phyloP scores from a whole-genome alignment of 768 basidiomycete species.

The Boletus vermiculosoides region DNA sequence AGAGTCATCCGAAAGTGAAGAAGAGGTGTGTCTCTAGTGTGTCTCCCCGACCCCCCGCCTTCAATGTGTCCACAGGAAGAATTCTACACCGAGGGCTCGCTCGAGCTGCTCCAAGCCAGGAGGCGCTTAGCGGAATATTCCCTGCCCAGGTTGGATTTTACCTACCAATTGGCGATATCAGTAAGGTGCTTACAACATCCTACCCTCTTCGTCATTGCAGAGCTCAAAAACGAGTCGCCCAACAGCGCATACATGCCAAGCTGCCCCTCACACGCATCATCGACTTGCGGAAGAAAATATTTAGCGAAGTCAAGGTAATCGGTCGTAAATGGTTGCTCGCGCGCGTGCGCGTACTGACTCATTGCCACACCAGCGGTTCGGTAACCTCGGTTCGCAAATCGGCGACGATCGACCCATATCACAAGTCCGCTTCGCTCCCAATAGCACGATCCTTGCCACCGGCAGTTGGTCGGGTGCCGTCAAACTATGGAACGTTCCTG shows the following conservation, averaged over 20 bases:
- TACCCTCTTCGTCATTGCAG: constrained; percentile 53
- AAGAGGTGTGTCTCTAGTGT: constrained; percentile 52
- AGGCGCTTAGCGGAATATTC: constrained; percentile 90
- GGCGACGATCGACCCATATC: constrained; percentile 95
- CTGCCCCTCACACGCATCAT: constrained; percentile 87
- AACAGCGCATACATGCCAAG: constrained; percentile 88
- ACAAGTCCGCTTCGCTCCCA: constrained; percentile 91
- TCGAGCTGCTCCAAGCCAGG: constrained; percentile 83
- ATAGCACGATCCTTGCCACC: constrained; percentile 83
- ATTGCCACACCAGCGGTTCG: constrained; percentile 61
- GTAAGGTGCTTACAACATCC: constrained; percentile 75
- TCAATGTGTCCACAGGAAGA: constrained; percentile 59
- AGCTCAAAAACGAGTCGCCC: constrained; percentile 91
- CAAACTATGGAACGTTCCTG: constrained; percentile 94
- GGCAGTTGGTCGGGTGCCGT: constrained; percentile 96
- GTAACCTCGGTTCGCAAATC: constrained; percentile 95
- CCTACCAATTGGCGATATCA: constrained; percentile 50
- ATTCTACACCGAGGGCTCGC: constrained; percentile 90
- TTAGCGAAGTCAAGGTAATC: constrained; percentile 82
- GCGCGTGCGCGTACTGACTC: neutral
- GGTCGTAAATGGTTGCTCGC: neutral
- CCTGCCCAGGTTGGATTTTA: constrained; percentile 86
- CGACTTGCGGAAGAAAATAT: constrained; percentile 89
- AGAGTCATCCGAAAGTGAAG: constrained; percentile 67
- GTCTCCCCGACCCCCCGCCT: neutral